A percentile compares a stretch with the other conserved stretches of the same genome.
These are phyloP conservation scores for Verticillium tricorpus DNA, from an alignment of 2,329 filamentous ascomycete species.

Conservation along the genomic window DNA sequence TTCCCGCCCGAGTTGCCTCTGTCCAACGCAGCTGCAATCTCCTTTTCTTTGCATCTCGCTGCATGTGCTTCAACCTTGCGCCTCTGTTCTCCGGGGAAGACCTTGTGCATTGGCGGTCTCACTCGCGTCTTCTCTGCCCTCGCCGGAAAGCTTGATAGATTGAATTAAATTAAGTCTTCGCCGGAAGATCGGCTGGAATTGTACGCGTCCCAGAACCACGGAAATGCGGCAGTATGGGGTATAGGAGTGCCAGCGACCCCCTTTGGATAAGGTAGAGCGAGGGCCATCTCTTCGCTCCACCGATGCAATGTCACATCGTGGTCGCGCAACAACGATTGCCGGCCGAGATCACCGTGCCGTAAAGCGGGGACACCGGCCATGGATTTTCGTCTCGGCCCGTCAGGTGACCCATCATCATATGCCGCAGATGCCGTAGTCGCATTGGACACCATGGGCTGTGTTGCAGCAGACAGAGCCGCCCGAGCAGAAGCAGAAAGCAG, in stretches of 20 bases:
- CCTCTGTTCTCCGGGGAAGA: background rate
- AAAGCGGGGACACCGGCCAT: background rate
- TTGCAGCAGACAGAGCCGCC: conserved; percentile 23
- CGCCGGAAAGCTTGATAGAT: background rate
- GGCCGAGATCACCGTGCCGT: background rate
- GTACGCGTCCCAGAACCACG: background rate
- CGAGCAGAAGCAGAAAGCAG: conserved; percentile 20
- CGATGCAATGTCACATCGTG: background rate
- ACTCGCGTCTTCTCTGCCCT: background rate
- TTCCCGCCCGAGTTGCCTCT: background rate
- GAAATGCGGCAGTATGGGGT: background rate
- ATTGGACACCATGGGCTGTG: conserved; percentile 15
- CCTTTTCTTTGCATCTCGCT: background rate
- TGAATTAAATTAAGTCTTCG: background rate
- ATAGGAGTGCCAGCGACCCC: background rate
- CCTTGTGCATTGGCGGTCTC: background rate
- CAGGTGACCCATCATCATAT: conserved; percentile 10
- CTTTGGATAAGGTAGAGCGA: background rate
- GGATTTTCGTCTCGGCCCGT: background rate
- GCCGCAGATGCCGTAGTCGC: conserved; percentile 23
- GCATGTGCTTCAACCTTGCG: background rate
- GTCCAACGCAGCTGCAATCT: background rate
- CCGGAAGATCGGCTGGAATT: background rate
- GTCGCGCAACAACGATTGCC: background rate
- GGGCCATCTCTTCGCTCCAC: background rate